phyloP scores from a whole-genome alignment of 441 rosid genomes.

The Adansonia gregorii region DNA sequence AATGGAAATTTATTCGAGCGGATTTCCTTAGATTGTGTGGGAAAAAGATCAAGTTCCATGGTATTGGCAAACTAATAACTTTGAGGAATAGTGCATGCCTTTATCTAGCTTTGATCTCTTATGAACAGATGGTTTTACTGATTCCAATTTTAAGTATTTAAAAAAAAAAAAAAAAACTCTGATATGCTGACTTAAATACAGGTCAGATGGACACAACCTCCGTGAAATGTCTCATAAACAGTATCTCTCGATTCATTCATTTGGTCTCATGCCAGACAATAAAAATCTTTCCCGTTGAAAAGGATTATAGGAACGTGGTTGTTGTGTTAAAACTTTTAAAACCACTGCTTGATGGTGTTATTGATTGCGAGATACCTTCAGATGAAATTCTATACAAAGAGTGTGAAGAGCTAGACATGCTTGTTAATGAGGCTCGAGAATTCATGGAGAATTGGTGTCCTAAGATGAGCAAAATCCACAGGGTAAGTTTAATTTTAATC shows the following conservation, averaged over 20 bases:
- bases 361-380: conserved; percentile 56
- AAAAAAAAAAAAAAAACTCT: neutral
- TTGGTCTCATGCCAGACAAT: conserved; percentile 77
- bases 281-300: conserved; percentile 52
- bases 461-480: conserved; percentile 71
- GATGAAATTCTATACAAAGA: conserved; percentile 60
- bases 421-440: conserved; percentile 77
- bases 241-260: conserved; percentile 84
- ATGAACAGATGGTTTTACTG: neutral
- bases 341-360: conserved; percentile 73
- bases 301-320: conserved; percentile 58
- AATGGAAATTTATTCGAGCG: neutral
- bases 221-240: conserved; percentile 73
- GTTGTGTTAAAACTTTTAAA: conserved; percentile 71
- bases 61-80: neutral
- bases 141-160: neutral
- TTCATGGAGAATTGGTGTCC: conserved; percentile 77
- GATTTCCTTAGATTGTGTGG: conserved; percentile 19
- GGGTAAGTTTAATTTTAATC: conserved; percentile 51
- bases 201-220: conserved; percentile 69
- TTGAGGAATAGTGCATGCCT: conserved; percentile 6
- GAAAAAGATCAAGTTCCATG: neutral
- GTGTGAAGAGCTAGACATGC: conserved; percentile 70
- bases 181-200: conserved; percentile 29
- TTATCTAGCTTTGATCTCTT: conserved; percentile 6